These are phyloP conservation scores for Allomyces macrogynus DNA, from an alignment of 192 early-diverging fungal genomes.

Conservation along the genomic window DNA sequence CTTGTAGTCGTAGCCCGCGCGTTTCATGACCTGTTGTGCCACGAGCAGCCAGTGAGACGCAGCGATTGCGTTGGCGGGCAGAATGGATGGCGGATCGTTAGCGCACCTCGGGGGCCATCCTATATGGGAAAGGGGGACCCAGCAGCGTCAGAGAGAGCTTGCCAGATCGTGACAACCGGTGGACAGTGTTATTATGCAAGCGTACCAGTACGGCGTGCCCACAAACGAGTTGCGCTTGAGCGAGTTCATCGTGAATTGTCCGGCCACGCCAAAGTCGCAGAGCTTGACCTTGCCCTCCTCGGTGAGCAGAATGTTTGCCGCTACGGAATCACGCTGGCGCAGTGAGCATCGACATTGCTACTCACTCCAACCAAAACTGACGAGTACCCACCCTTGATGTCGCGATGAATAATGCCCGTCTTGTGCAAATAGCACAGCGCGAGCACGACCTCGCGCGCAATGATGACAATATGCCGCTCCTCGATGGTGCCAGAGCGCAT, in stretches of 20 bases:
- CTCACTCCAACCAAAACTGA: not conserved
- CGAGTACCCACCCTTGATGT: conserved; percentile 68
- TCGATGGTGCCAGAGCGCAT: conserved; percentile 67
- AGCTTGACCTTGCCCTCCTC: conserved; percentile 72
- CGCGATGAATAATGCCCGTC: conserved; percentile 84
- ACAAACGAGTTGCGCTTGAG: conserved; percentile 82
- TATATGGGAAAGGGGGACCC: conserved; percentile 12
- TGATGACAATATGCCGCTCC: conserved; percentile 72
- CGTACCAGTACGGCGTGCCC: conserved; percentile 46
- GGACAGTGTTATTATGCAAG: conserved; percentile 1
- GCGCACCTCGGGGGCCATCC: conserved; percentile 59
- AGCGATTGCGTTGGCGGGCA: too few relatives aligned
- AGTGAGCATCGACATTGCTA: too few relatives aligned
- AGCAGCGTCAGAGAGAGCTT: not conserved
- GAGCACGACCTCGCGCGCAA: conserved; percentile 67
- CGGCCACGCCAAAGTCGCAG: conserved; percentile 91
- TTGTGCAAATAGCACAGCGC: conserved; percentile 88
- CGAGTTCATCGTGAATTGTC: conserved; percentile 53
- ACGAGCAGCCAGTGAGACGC: too few relatives aligned
- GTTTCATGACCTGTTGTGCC: conserved; percentile 32
- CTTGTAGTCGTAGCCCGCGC: conserved; percentile 76
- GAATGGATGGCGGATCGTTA: too few relatives aligned
- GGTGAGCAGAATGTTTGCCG: conserved; percentile 64
- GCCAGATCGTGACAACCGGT: not conserved
- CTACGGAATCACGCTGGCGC: not conserved